A percentile compares a stretch with the other conserved stretches of the same genome.
These are phyloP conservation scores for Boletus fagicola DNA, from an alignment of 768 basidiomycete species.

Conservation along the genomic window DNA sequence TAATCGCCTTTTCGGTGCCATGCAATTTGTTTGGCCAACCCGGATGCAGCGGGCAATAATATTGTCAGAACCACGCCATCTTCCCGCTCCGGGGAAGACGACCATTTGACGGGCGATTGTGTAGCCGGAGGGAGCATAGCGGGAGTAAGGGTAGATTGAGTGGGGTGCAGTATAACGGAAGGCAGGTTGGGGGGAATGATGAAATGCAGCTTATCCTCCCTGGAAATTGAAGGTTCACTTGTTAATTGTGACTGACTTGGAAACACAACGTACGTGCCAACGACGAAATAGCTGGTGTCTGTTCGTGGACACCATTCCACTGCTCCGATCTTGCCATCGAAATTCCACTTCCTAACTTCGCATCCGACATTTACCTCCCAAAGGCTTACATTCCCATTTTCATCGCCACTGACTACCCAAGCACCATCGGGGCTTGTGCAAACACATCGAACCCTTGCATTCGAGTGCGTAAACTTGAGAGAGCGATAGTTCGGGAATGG, in stretches of 20 bases:
- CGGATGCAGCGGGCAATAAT: constrained; percentile 61
- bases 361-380: constrained; percentile 93
- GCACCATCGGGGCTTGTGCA: constrained; percentile 84
- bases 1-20: constrained; percentile 98
- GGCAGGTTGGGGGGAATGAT: constrained; percentile 79
- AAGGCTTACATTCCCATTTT: constrained; percentile 78
- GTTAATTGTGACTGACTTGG: constrained; percentile 4
- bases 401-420: constrained; percentile 92
- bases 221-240: constrained; percentile 32
- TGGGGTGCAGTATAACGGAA: constrained; percentile 52
- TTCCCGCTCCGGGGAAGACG: constrained; percentile 44
- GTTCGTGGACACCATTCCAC: constrained; percentile 92
- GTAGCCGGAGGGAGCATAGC: constrained; percentile 57
- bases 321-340: constrained; percentile 75
- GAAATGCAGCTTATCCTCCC: constrained; percentile 79
- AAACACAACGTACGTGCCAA: constrained; percentile 63
- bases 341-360: constrained; percentile 84
- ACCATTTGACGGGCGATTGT: constrained; percentile 73
- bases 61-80: constrained; percentile 61
- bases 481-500: constrained; percentile 92
- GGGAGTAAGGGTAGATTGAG: constrained; percentile 61
- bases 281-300: constrained; percentile 77
- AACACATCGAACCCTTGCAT: constrained; percentile 67
- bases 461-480: constrained; percentile 66
- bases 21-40: constrained; percentile 72